A percentile compares a stretch with the other conserved stretches of the same genome.
These are phyloP conservation scores for Apiotrichum laibachii DNA, from an alignment of 1,284 basidiomycete genomes.

Conservation along the genomic window DNA sequence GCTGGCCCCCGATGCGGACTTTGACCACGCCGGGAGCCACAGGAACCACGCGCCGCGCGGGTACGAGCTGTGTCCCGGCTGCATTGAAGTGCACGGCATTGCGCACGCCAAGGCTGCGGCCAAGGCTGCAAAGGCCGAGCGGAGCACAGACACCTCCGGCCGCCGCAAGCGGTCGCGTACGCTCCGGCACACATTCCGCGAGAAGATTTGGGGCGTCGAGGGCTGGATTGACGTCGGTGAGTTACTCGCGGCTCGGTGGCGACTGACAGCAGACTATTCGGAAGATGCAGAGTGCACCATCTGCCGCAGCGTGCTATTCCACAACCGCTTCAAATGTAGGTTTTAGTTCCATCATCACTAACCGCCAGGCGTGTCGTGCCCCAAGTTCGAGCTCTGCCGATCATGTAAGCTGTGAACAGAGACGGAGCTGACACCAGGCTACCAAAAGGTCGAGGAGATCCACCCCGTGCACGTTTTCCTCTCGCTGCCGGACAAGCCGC, in stretches of 20 bases:
- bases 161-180: slow-evolving; percentile 53
- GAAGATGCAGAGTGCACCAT: slow-evolving; percentile 72
- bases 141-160: slow-evolving; percentile 38
- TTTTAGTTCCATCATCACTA: slow-evolving; percentile 6
- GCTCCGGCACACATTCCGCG: slow-evolving; percentile 74
- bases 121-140: slow-evolving; percentile 38
- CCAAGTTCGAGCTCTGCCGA: slow-evolving; percentile 72
- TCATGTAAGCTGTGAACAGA: slow-evolving; percentile 59
- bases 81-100: slow-evolving; percentile 72
- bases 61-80: slow-evolving; percentile 76
- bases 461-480: slow-evolving; percentile 84
- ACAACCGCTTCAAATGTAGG: slow-evolving; percentile 73
- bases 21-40: not conserved
- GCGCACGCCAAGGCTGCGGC: slow-evolving; percentile 60
- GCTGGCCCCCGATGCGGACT: slow-evolving; percentile 9
- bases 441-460: slow-evolving; percentile 68
- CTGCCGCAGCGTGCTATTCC: slow-evolving; percentile 62
- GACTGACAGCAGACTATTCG: slow-evolving; percentile 52
- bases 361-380: slow-evolving; percentile 60
- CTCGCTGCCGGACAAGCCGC: slow-evolving; percentile 61
- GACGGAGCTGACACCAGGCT: slow-evolving; percentile 17
- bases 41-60: slow-evolving; percentile 53
- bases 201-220: slow-evolving; percentile 73
- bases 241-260: slow-evolving; percentile 51
- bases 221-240: slow-evolving; percentile 83